Percentiles rank a stretch among this genome's conserved stretches.
Evolutionary conservation across 2,329 filamentous ascomycete species (phyloP).

Genomic region (Biscogniauxia marginata): DNA sequence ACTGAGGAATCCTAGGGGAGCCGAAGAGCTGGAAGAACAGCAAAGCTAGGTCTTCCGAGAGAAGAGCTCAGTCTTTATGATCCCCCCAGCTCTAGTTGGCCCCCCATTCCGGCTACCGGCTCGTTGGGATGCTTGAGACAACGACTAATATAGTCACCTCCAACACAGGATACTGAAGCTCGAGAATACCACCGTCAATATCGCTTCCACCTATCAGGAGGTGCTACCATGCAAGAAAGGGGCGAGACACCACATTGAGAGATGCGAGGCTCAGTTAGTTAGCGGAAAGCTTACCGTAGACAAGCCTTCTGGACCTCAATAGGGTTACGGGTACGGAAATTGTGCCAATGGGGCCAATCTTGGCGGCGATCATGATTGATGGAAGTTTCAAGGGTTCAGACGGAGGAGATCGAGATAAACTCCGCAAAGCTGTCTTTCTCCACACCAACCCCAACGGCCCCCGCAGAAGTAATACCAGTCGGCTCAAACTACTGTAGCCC

Average conservation of each 20-base stretch:
- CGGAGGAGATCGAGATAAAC: conserved; percentile 2
- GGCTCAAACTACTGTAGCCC: background rate
- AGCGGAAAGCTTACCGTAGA: background rate
- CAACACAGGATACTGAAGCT: background rate
- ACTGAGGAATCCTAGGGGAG: background rate
- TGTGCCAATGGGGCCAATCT: background rate
- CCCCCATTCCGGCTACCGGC: background rate
- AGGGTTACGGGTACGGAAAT: background rate
- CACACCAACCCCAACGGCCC: conserved; percentile 13
- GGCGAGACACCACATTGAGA: conserved; percentile 12
- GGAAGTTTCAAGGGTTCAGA: conserved; percentile 13
- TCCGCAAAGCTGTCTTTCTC: conserved; percentile 13
- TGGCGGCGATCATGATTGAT: conserved; percentile 20
- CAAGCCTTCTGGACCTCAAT: background rate
- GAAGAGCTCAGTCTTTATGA: conserved; percentile 16
- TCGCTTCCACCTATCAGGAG: background rate
- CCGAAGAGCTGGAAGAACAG: background rate
- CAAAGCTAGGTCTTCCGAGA: background rate
- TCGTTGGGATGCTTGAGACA: conserved; percentile 6
- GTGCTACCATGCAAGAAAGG: conserved; percentile 23
- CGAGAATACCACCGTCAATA: background rate
- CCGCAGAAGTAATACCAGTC: background rate
- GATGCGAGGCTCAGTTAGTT: conserved; percentile 10
- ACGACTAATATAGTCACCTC: conserved; percentile 4
- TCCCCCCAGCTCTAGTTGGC: background rate